A percentile compares a stretch with the other conserved stretches of the same genome.
Evolutionary conservation across 768 basidiomycete species (phyloP).

Genomic region (Podaxis sp.): DNA sequence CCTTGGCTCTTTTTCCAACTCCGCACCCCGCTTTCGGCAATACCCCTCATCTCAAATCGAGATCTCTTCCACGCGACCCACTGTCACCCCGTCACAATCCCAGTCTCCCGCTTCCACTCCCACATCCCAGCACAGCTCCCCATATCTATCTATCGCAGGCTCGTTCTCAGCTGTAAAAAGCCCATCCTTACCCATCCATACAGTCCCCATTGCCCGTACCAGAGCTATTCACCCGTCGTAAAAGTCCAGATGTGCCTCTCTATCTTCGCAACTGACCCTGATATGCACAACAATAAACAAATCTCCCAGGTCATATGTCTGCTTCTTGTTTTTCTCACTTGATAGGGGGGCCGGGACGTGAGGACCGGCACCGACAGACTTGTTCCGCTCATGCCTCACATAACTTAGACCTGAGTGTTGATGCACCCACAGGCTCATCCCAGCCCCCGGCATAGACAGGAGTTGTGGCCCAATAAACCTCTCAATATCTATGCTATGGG

Average conservation of each 20-base stretch:
- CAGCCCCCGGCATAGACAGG: neutral
- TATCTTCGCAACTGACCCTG: neutral
- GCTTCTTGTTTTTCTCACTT: neutral
- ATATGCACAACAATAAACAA: slow-evolving; percentile 1
- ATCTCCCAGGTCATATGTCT: neutral
- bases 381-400: neutral
- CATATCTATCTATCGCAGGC: neutral
- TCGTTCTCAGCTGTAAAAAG: neutral
- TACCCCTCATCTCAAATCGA: slow-evolving; percentile 1
- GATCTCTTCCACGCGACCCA: slow-evolving; percentile 1
- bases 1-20: slow-evolving; percentile 1
- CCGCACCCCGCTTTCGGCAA: slow-evolving; percentile 7
- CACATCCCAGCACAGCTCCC: neutral
- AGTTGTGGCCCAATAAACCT: neutral
- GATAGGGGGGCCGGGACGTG: neutral
- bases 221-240: neutral
- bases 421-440: neutral
- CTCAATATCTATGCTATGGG: no score
- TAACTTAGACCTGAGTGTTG: neutral
- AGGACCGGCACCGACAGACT: neutral
- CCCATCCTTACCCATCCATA: neutral
- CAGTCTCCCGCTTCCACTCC: neutral
- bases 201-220: neutral
- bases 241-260: no score
- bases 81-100: neutral